Conservation (phyloP, 331 rosid species). For the Acacia concinna region DNA sequence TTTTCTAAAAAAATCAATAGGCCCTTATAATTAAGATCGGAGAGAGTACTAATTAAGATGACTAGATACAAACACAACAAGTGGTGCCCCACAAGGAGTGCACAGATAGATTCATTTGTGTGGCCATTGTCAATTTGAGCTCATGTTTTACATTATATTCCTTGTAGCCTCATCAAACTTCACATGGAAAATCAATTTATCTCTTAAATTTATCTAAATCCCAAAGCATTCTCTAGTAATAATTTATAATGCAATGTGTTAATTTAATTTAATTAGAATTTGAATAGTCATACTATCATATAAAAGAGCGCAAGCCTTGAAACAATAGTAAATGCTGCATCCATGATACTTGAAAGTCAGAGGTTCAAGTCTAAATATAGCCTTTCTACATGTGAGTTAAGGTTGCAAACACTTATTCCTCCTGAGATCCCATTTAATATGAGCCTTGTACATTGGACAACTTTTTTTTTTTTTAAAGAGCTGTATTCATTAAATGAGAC, state of each 20-base stretch:
- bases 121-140: constrained; percentile 33
- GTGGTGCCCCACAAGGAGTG: neutral
- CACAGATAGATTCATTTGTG: constrained; percentile 29
- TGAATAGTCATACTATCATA: neutral
- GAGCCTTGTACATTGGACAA: too few species aligned
- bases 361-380: neutral
- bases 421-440: too few species aligned
- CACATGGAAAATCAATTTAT: neutral
- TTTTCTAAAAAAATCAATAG: too few species aligned
- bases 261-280: neutral
- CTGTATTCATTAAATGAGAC: too few species aligned
- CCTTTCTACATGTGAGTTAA: too few species aligned
- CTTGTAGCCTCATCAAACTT: neutral
- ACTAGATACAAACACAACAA: constrained; percentile 29
- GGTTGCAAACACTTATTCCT: too few species aligned
- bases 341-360: too few species aligned
- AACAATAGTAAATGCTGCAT: too few species aligned
- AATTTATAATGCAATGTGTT: neutral
- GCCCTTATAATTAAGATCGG: too few species aligned
- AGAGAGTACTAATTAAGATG: too few species aligned
- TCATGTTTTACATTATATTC: constrained; percentile 9
- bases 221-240: neutral
- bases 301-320: neutral
- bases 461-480: too few species aligned
- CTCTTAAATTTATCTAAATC: neutral